Evolutionary conservation across 345 rosid species (phyloP), one percentile per base, ranked within the genome.

Genomic region (Angophora floribunda): DNA sequence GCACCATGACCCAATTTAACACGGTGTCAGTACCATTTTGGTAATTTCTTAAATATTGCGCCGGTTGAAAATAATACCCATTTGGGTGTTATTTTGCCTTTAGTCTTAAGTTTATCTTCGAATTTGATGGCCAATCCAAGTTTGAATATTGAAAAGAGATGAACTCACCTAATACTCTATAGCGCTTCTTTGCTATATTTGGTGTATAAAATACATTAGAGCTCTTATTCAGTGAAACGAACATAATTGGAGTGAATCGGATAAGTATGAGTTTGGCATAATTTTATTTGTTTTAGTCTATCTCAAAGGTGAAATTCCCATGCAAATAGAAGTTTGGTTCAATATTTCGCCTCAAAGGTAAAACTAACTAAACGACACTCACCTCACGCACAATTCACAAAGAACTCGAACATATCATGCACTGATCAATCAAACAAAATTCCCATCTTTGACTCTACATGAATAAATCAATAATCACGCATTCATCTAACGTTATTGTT

Each of bases 371-470:
- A 11, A 59, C 1, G 15, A 7, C 6, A 1, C 67, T 59, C 15
- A 12, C 51, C 10, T 11, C 51, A 49, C 2, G 6, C 10, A 49
- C 10, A 49, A 7, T 49, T 11, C 51, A 49, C 51, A 36, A 36
- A 36, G 2, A 36, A 36, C 41, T 36, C 41, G 4, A 36, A 36
- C 3, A 36, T 36, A 36, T 36, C 41, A 36, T 26, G 5, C 21
- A 26, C 12, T 55, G 11, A 59, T 59, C 4, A 12, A 59, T 59
- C 6, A 12, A 36, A 28, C 32, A 26, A 26, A 26, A 59, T 59
- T 2, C 67, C 30, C 10, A 14, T 11, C 13, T 59, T 12, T 0
- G 3, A 11, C 28, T 59, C 1, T 4, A 3, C 30, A 12, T 0
- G 1, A 59, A 26, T 1, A 26, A 14, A 63, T 63, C 15, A 8